A percentile compares a stretch with the other conserved stretches of the same genome.
Evolutionary conservation across 2,329 filamentous ascomycete species (phyloP).

Genomic region (Aspergillus fumigatiaffinis): DNA sequence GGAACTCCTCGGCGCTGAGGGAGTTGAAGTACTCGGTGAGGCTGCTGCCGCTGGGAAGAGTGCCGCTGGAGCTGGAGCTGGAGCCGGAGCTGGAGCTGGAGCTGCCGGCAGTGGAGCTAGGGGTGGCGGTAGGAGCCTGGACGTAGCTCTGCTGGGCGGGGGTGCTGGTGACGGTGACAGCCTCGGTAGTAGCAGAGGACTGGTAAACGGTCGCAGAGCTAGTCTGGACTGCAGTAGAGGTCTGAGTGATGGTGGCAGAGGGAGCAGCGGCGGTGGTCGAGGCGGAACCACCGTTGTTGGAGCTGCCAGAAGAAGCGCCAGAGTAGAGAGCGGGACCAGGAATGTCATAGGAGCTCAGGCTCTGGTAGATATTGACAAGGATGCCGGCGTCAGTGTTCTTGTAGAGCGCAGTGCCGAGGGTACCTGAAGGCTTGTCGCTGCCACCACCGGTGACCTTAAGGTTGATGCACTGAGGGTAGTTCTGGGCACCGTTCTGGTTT

Average conservation of each 20-base stretch:
- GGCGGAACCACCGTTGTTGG: constrained; percentile 10
- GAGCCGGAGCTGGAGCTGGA: constrained; percentile 6
- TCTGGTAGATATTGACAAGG: constrained; percentile 56
- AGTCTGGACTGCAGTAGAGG: constrained; percentile 15
- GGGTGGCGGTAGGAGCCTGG: constrained; percentile 10
- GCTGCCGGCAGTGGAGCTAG: constrained; percentile 6
- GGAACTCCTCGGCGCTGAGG: constrained; percentile 28
- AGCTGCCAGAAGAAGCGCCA: constrained; percentile 19
- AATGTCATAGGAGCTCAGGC: constrained; percentile 46
- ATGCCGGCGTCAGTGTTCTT: constrained; percentile 56
- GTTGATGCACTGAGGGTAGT: constrained; percentile 59
- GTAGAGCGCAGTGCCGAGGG: constrained; percentile 54
- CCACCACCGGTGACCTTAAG: constrained; percentile 56
- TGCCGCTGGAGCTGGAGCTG: constrained; percentile 8
- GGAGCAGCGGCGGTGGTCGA: constrained; percentile 7
- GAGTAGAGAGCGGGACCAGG: constrained; percentile 46
- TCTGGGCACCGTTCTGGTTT: constrained; percentile 46
- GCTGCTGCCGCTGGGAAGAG: constrained; percentile 17
- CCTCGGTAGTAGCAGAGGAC: constrained; percentile 19
- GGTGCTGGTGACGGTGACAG: constrained; percentile 21
- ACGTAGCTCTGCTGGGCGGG: constrained; percentile 20
- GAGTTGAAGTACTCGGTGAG: constrained; percentile 28
- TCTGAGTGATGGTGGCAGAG: constrained; percentile 10
- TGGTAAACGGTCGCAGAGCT: constrained; percentile 19
- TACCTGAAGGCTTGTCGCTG: constrained; percentile 45